Percentiles rank a stretch among this genome's conserved stretches.
These are phyloP conservation scores for Pseudonitzschia pungens DNA, from an alignment of 108 stramenopile species.

Conservation along the genomic window DNA sequence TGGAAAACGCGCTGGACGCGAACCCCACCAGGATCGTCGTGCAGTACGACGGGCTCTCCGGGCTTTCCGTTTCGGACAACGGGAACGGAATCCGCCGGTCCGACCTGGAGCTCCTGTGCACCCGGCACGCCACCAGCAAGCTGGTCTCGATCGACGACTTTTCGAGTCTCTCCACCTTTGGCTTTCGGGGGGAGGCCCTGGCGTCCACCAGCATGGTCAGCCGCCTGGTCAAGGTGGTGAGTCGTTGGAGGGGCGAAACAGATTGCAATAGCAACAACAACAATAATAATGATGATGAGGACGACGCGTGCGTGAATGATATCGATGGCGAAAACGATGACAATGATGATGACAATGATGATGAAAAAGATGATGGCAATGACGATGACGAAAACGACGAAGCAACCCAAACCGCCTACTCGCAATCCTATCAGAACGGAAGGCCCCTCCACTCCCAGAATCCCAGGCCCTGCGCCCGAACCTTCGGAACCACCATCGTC, in stretches of 20 bases:
- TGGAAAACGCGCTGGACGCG: conserved; percentile 98
- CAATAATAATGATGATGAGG: background rate
- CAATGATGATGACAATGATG: background rate
- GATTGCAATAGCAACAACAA: no score
- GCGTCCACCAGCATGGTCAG: conserved; percentile 79
- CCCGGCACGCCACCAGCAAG: conserved; percentile 96
- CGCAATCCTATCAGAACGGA: conserved; percentile 83
- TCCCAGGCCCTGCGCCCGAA: conserved; percentile 88
- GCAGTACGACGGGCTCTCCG: conserved; percentile 33
- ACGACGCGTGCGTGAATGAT: no score
- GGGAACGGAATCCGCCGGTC: conserved; percentile 61
- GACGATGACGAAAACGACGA: conserved; percentile 4
- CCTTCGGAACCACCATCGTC: conserved; percentile 86
- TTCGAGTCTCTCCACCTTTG: conserved; percentile 80
- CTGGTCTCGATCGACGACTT: conserved; percentile 84
- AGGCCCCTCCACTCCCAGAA: conserved; percentile 35
- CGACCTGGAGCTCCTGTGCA: conserved; percentile 87
- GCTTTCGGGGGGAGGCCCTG: conserved; percentile 98
- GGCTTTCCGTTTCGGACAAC: conserved; percentile 63
- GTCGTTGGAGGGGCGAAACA: no score
- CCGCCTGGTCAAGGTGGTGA: conserved; percentile 45
- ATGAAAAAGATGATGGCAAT: background rate
- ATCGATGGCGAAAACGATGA: no score
- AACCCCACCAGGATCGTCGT: conserved; percentile 49
- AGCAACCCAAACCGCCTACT: conserved; percentile 50